phyloP scores from a whole-genome alignment of 2,329 filamentous ascomycete genomes.

The Plectosphaerella cucumerina region DNA sequence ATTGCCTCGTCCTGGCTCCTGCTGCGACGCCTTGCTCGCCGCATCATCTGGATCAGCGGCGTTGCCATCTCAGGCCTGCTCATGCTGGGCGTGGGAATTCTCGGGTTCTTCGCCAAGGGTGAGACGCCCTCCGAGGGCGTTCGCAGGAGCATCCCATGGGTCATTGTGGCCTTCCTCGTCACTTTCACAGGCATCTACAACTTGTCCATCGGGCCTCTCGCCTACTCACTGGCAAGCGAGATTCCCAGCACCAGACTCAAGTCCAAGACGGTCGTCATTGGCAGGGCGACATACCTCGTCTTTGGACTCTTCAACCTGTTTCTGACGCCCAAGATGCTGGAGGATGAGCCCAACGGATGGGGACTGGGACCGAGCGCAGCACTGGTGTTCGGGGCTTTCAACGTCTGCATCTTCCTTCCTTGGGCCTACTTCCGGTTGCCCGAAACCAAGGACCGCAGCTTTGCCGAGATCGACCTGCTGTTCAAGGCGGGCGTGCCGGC shows the following conservation, averaged over 20 bases:
- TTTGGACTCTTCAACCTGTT: constrained; percentile 14
- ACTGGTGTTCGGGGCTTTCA: constrained; percentile 13
- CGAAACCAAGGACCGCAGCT: constrained; percentile 16
- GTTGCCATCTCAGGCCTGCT: constrained; percentile 27
- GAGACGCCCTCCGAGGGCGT: neutral
- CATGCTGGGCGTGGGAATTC: constrained; percentile 29
- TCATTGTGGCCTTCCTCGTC: constrained; percentile 30
- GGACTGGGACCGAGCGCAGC: constrained; percentile 13
- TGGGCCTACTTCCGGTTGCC: constrained; percentile 18
- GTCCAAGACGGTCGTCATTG: constrained; percentile 15
- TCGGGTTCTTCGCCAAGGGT: constrained; percentile 17
- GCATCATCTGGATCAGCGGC: constrained; percentile 37
- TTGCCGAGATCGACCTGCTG: constrained; percentile 16
- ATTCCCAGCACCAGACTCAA: constrained; percentile 17
- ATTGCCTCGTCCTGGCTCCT: constrained; percentile 38
- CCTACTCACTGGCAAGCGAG: constrained; percentile 40
- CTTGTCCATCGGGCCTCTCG: constrained; percentile 32
- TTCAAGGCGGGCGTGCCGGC: constrained; percentile 17
- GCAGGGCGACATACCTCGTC: constrained; percentile 11
- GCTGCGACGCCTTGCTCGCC: constrained; percentile 34
- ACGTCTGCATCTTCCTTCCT: constrained; percentile 5
- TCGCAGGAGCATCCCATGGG: constrained; percentile 20
- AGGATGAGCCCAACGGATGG: constrained; percentile 12
- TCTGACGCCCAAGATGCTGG: constrained; percentile 15
- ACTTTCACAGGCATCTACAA: constrained; percentile 36